A percentile compares a stretch with the other conserved stretches of the same genome.
Conservation (phyloP, 108 stramenopile genomes). For the Skeletonema marinoi region DNA sequence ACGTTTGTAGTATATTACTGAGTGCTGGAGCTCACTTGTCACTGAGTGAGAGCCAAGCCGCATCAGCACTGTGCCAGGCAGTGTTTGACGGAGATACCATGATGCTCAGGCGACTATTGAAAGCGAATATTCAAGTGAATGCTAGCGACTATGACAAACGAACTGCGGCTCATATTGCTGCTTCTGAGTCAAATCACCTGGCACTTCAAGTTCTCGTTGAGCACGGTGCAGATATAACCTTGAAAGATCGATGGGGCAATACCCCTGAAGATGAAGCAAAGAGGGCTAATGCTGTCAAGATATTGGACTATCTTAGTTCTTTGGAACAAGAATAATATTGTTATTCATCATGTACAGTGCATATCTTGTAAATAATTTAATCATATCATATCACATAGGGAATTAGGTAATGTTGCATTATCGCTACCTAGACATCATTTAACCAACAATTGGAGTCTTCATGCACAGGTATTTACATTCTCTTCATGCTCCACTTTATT, state of each 20-base stretch:
- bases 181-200: slow-evolving; percentile 54
- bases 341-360: too few species aligned
- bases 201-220: slow-evolving; percentile 46
- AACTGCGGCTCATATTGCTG: slow-evolving; percentile 60
- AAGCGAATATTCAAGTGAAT: slow-evolving; percentile 59
- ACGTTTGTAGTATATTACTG: slow-evolving; percentile 40
- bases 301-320: slow-evolving; percentile 13
- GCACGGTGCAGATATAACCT: slow-evolving; percentile 48
- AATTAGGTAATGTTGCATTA: too few species aligned
- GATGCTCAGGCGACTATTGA: slow-evolving; percentile 45
- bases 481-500: slow-evolving; percentile 10
- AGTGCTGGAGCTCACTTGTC: slow-evolving; percentile 38
- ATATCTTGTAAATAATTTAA: too few species aligned
- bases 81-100: slow-evolving; percentile 64
- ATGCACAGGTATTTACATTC: too few species aligned
- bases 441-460: too few species aligned
- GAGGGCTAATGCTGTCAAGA: slow-evolving; percentile 1
- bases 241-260: slow-evolving; percentile 54
- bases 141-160: slow-evolving; percentile 65
- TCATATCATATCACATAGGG: too few species aligned
- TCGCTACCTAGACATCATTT: too few species aligned
- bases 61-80: slow-evolving; percentile 56
- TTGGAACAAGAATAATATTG: neutral
- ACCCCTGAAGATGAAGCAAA: slow-evolving; percentile 39
- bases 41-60: slow-evolving; percentile 50